Base-by-base conservation (phyloP, 208 protist species). In the Acanthamoeba polyphaga region DNA sequence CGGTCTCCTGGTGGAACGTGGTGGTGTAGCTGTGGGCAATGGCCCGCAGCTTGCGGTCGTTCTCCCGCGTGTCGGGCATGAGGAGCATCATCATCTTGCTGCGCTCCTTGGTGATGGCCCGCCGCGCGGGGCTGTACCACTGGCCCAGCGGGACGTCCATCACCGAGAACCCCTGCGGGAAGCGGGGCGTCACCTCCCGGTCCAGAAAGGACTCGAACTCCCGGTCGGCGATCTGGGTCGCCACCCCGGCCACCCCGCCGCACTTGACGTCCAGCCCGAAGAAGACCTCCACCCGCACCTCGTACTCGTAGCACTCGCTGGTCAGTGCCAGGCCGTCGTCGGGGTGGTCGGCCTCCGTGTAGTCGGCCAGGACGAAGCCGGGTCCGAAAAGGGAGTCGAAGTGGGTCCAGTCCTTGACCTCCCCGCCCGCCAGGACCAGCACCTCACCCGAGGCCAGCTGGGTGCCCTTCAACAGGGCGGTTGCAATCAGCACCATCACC, bases 251-350 rank as follows among this genome's bases (percentile, higher is more conserved):
- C 68, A 34, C 1, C 19, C 13, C 19, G 3, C 58, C 22, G 68
- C 68, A 76, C 68, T 76, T 76, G 68, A 76, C 68, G n/a, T 76
- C 68, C 3, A 76, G 27, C 22, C 68, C 68, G 8, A 76, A 76
- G 68, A 76, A 76, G n/a, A 76, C n/a, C 68, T 76, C 68, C 13
- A 76, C 68, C 68, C 68, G 68, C 32, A 76, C 68, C 32, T 76
- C 68, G 68, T 76, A 29, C 68, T 76, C 68, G 68, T 34, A 76
- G 32, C 68, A 76, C 68, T 76, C 68, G 12, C n/a, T 13, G 29
- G 15, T 29, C 22, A 76, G 15, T 3, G 27, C 29, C 29, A 76
- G 13, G 68, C 15, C 68, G n/a, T 76, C 68, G 10, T 32, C 68
- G n/a, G 58, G 13, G 58, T 15, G 19, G 22, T 5, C 58, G 58